Base-by-base conservation (phyloP, 257 asterid species). In the Solanum clarkiae region DNA sequence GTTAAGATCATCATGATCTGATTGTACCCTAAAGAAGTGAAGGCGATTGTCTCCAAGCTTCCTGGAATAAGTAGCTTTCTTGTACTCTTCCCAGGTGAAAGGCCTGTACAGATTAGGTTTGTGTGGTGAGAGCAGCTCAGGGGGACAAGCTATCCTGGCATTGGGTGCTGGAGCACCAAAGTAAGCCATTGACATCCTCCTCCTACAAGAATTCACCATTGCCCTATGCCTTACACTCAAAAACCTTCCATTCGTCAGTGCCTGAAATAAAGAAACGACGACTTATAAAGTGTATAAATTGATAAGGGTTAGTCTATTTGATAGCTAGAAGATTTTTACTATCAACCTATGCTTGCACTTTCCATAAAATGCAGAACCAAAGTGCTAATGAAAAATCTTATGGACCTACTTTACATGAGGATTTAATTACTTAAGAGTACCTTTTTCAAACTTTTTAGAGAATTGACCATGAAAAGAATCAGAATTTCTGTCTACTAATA, bases 201-300 rank as follows among this genome's bases (percentile, higher is more conserved):
- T 54, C 2, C 86, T 60, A 29, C 81, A 81, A 10, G 89, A 47
- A 84, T 89, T 88, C 90, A 89, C 90, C 81, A 91, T 83, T 29
- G 90, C 97, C 87, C 98, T 86, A 40, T 94, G 98, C 45, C 86
- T 89, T 24, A 93, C 97, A 26, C 98, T 94, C 87, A 68, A 2
- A 71, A 93, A 91, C 90, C 93, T 87, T 82, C 96, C 96, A 56
- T 93, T 92, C 40, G 94, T 93, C 94, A 91, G 87, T 1, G 89
- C 97, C 95, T 90, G 47, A 80, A 86, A 44, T 77, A 4, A 45
- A 18, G 17, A 20, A 13, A n/a, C n/a, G 29, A 60, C n/a, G 40
- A 32, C n/a, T 8, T 15, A 20, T n/a, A 24, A 22, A 4, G 40
- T 62, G 69, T 62, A 62, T 32, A 22, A 62, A 22, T 62, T 29